A percentile compares a stretch with the other conserved stretches of the same genome.
phyloP scores from a whole-genome alignment of 495 filamentous ascomycete species.

The Neurospora pannonica region DNA sequence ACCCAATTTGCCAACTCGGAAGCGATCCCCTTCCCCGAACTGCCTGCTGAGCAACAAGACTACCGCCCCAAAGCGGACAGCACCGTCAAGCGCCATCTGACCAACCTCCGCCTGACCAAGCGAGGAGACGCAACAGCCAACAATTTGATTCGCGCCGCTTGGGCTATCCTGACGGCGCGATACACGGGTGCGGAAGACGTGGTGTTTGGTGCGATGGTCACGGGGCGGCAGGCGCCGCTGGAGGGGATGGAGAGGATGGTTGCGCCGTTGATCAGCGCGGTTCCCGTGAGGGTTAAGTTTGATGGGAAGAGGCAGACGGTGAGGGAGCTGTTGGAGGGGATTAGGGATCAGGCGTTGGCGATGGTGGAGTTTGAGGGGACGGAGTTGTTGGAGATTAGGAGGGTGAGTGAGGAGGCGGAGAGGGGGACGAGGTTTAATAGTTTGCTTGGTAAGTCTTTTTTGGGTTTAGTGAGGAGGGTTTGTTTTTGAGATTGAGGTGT shows the following conservation, averaged over 20 bases:
- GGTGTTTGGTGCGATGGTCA: conserved; percentile 32
- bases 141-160: conserved; percentile 32
- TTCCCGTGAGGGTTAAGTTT: conserved; percentile 38
- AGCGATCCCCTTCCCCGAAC: conserved; percentile 12
- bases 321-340: neutral
- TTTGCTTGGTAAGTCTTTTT: neutral
- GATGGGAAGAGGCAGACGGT: neutral
- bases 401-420: neutral
- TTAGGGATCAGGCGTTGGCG: neutral
- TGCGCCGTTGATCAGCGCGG: conserved; percentile 48
- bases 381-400: neutral
- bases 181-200: conserved; percentile 32
- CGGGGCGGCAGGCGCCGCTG: conserved; percentile 37
- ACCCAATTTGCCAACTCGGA: neutral
- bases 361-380: neutral
- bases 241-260: conserved; percentile 38
- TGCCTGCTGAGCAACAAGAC: conserved; percentile 3
- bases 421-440: neutral
- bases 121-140: conserved; percentile 3
- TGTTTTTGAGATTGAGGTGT: too few species aligned
- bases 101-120: conserved; percentile 1
- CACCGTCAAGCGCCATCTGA: neutral
- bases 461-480: too few species aligned
- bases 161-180: conserved; percentile 30
- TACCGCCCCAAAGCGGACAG: neutral